Evolutionary conservation across 805 yeast species (phyloP).

Genomic region (Candida koratica): DNA sequence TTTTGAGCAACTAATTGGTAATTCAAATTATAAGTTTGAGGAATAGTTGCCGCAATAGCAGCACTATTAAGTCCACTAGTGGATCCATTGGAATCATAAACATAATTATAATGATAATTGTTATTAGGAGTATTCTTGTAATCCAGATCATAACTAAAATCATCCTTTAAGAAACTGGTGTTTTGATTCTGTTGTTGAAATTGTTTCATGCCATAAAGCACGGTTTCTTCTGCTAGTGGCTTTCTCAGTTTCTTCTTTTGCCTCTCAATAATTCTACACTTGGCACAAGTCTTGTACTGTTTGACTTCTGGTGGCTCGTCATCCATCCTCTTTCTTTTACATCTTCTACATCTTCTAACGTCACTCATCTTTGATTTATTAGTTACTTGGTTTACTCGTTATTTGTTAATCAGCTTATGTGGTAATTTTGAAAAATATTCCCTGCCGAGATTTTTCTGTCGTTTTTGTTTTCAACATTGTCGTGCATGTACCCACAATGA

Average conservation of each 20-base stretch:
- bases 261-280: constrained; percentile 54
- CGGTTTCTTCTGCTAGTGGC: constrained; percentile 45
- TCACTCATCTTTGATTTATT: constrained; percentile 16
- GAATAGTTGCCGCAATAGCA: constrained; percentile 12
- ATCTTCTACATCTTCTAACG: constrained; percentile 48
- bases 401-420: too few species aligned
- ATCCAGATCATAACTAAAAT: constrained; percentile 19
- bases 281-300: constrained; percentile 56
- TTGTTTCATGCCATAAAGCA: constrained; percentile 44
- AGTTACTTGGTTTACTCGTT: too few species aligned
- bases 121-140: constrained; percentile 10
- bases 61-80: constrained; percentile 6
- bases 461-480: not conserved
- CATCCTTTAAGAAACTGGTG: constrained; percentile 17
- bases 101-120: constrained; percentile 12
- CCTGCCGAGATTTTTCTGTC: not conserved
- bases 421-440: too few species aligned
- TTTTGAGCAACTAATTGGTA: constrained; percentile 17
- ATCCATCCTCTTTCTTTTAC: constrained; percentile 52
- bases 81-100: constrained; percentile 8
- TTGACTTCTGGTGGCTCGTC: constrained; percentile 55
- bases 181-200: constrained; percentile 37
- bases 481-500: not conserved
- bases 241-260: constrained; percentile 41
- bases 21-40: constrained; percentile 13